A percentile compares a stretch with the other conserved stretches of the same genome.
Conservation (phyloP, 1,284 basidiomycete genomes). For the Ganoderma multipileum region DNA sequence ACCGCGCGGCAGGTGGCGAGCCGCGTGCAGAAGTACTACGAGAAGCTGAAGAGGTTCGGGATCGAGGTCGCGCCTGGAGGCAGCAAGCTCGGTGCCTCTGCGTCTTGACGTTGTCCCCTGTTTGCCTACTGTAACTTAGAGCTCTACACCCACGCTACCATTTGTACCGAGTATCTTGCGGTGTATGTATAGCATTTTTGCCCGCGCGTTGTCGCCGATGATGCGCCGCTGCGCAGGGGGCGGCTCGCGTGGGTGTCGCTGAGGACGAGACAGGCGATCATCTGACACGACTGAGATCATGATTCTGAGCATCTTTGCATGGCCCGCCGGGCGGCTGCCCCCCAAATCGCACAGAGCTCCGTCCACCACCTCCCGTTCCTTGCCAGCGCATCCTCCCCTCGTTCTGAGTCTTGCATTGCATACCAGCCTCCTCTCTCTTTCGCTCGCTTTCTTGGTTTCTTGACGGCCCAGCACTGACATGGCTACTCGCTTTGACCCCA, state of each 20-base stretch:
- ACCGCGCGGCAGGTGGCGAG: slow-evolving; percentile 85
- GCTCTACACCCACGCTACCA: not conserved
- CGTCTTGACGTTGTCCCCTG: not conserved
- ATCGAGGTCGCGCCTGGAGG: slow-evolving; percentile 40
- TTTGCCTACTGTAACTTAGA: not conserved
- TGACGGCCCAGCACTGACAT: slow-evolving; percentile 40
- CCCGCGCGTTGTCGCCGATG: slow-evolving; percentile 20
- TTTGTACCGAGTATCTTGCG: not conserved
- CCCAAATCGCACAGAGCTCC: slow-evolving; percentile 9
- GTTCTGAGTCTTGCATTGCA: not conserved
- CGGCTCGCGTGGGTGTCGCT: not conserved
- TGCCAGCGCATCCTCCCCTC: slow-evolving; percentile 25
- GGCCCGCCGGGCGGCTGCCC: slow-evolving; percentile 1
- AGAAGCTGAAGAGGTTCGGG: slow-evolving; percentile 80
- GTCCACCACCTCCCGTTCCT: slow-evolving; percentile 13
- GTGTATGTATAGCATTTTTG: slow-evolving; percentile 24
- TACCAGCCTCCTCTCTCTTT: slow-evolving; percentile 8
- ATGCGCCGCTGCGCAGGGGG: slow-evolving; percentile 15
- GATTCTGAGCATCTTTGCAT: slow-evolving; percentile 19
- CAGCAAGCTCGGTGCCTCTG: slow-evolving; percentile 22
- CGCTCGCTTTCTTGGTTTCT: slow-evolving; percentile 2
- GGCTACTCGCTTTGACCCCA: slow-evolving; percentile 77
- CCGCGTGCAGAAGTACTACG: slow-evolving; percentile 85
- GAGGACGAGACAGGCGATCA: slow-evolving; percentile 20
- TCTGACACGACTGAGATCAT: slow-evolving; percentile 28